Conservation (phyloP, 495 filamentous ascomycete genomes). For the Bacidia rubella region DNA sequence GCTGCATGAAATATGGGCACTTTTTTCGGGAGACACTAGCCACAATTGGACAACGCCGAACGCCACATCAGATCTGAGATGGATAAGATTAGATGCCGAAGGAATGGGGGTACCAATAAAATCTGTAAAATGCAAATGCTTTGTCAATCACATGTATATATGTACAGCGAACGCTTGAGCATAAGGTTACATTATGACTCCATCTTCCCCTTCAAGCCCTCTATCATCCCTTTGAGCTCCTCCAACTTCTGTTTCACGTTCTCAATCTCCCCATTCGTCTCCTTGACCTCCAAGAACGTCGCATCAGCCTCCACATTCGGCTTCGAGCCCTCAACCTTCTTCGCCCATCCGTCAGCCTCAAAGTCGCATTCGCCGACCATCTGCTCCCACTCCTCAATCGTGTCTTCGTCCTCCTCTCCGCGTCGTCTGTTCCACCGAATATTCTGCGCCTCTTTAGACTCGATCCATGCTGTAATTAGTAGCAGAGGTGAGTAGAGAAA, state of each 20-base stretch:
- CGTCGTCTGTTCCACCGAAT: constrained; percentile 59
- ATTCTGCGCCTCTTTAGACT: constrained; percentile 51
- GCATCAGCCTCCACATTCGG: constrained; percentile 65
- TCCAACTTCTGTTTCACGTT: constrained; percentile 50
- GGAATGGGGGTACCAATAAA: too few relatives aligned
- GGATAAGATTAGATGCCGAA: neutral
- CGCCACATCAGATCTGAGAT: neutral
- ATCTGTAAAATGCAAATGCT: neutral
- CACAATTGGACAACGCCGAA: neutral
- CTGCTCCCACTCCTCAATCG: constrained; percentile 85
- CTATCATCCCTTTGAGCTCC: constrained; percentile 23
- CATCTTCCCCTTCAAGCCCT: constrained; percentile 9
- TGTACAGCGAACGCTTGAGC: neutral
- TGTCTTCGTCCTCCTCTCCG: constrained; percentile 85
- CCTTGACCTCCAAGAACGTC: constrained; percentile 51
- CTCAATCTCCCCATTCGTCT: constrained; percentile 54
- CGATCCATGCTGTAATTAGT: constrained; percentile 61
- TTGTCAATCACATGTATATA: neutral
- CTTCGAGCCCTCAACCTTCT: constrained; percentile 56
- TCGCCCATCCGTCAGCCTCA: constrained; percentile 66
- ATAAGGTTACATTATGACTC: neutral
- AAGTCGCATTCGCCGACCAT: constrained; percentile 58
- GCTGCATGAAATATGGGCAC: neutral
- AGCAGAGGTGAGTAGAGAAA: constrained; percentile 76
- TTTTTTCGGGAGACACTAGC: neutral